phyloP scores from a whole-genome alignment of 148 eudicot species.

The Selenicereus undatus region DNA sequence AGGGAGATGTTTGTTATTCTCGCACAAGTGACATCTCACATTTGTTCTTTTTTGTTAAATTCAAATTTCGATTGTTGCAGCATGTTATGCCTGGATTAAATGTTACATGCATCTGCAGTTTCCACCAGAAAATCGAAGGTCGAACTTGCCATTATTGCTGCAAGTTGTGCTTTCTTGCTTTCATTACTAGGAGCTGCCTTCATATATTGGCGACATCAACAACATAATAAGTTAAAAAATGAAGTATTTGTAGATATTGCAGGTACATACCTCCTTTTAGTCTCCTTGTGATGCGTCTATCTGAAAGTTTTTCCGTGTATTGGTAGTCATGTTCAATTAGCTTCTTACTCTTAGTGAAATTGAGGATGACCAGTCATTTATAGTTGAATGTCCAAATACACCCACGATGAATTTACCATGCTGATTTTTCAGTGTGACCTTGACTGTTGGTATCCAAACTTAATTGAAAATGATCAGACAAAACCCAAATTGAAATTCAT shows the following conservation, averaged over 20 bases:
- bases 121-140: slow-evolving; percentile 52
- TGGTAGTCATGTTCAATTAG: not conserved
- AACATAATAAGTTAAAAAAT: slow-evolving; percentile 32
- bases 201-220: slow-evolving; percentile 37
- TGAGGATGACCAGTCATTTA: not conserved
- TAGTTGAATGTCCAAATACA: not conserved
- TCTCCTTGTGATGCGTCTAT: slow-evolving; percentile 8
- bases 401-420: not conserved
- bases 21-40: not conserved
- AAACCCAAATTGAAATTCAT: not conserved
- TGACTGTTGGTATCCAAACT: no score
- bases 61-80: not conserved
- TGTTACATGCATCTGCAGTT: slow-evolving; percentile 33
- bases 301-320: not conserved
- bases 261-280: slow-evolving; percentile 37
- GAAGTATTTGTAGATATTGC: slow-evolving; percentile 75
- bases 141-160: slow-evolving; percentile 44
- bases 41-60: not conserved
- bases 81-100: slow-evolving; percentile 12
- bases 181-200: slow-evolving; percentile 59
- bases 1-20: slow-evolving; percentile 36
- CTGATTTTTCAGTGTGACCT: not conserved
- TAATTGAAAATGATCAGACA: not conserved
- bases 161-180: slow-evolving; percentile 59
- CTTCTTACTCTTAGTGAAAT: not conserved